Evolutionary conservation across 345 rosid genomes (phyloP).

Genomic region (Bruguiera parviflora): DNA sequence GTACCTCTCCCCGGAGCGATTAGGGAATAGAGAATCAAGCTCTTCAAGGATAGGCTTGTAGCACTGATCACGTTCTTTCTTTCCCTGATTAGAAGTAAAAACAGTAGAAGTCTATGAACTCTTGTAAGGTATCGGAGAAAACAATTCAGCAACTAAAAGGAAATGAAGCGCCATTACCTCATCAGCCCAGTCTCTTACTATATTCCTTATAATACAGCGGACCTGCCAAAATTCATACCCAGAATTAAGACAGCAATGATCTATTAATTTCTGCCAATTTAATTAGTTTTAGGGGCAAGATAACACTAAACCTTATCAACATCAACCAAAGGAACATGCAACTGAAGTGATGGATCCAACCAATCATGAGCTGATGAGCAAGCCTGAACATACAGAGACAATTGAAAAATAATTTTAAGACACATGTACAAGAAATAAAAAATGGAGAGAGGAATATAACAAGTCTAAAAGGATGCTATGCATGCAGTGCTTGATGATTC

Average conservation of each 20-base stretch:
- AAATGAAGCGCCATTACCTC: constrained; percentile 52
- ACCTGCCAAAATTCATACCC: constrained; percentile 48
- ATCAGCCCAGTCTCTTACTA: constrained; percentile 97
- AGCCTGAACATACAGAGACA: constrained; percentile 40
- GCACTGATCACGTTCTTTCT: constrained; percentile 84
- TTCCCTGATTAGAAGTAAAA: constrained; percentile 46
- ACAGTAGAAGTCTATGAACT: background rate
- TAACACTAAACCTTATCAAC: constrained; percentile 78
- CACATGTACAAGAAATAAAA: background rate
- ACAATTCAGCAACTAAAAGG: constrained; percentile 1
- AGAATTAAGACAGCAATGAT: background rate
- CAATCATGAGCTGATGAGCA: constrained; percentile 49
- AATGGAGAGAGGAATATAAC: background rate
- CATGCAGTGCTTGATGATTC: no score
- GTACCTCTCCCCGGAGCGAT: constrained; percentile 66
- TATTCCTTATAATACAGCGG: constrained; percentile 90
- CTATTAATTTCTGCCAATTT: background rate
- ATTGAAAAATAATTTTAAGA: background rate
- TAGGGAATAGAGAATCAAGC: constrained; percentile 76
- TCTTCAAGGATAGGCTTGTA: constrained; percentile 91
- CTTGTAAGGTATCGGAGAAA: no score
- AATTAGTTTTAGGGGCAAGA: background rate
- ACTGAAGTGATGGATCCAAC: constrained; percentile 69
- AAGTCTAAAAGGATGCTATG: no score
- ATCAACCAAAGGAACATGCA: constrained; percentile 87